Base-by-base conservation (phyloP, 164 flowering plant species). In the Malania oleifera region DNA sequence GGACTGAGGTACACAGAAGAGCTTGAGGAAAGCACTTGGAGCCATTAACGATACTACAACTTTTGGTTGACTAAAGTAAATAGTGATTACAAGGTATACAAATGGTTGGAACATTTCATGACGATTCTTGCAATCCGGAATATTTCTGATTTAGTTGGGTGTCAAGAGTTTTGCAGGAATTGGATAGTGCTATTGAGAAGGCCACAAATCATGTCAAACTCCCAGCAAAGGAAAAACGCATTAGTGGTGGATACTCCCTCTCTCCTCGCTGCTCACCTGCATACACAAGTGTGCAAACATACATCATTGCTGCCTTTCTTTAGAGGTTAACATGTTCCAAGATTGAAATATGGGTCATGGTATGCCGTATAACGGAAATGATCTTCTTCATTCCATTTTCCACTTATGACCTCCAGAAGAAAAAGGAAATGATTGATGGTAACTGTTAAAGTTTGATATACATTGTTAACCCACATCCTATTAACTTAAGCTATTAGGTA, bases 11-110 rank as follows among this genome's bases (percentile, higher is more conserved):
- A n/a, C n/a, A n/a, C n/a, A n/a, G 71, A 89, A 71, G 26, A 91
- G 93, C 69, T 66, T 91, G 62, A 76, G 99, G 67, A 95, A 88
- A 67, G 89, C 91, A 29, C 77, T 95, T 44, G 97, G 99, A 60
- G 89, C 97, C 24, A 78, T 95, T 41, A 95, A 95, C 83, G 99
- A 95, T 59, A 80, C 91, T 39, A 95, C 99, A 2, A 89, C 95
- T 17, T 95, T 95, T 60, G 83, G 84, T 81, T 95, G 80, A 97
- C 99, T 52, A 95, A 86, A 82, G 95, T 95, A 22, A 90, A 88
- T 44, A 95, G 99, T 67, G 96, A 82, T 59, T 95, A 90, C 74
- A 91, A 88, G 99, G 99, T 95, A 68, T 0, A 40, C 18, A 38
- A 52, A 40, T 37, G 38, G 24, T 23, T 61, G 18, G 29, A 49